phyloP scores from a whole-genome alignment of 805 yeast genomes.

The Kluyveromyces siamensis region DNA sequence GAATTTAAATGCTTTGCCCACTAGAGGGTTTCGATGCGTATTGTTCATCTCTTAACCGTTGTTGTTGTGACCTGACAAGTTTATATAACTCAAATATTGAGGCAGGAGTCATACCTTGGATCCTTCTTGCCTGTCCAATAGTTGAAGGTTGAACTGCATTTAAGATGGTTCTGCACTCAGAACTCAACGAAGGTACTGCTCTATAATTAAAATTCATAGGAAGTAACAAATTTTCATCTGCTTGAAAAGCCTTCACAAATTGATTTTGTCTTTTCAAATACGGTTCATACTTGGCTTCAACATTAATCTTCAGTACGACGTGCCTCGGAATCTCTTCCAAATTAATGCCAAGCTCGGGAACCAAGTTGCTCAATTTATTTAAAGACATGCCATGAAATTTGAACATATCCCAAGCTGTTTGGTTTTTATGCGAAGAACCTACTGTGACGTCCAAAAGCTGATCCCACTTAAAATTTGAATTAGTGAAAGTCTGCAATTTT shows the following conservation, averaged over 20 bases:
- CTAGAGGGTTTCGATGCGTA: neutral
- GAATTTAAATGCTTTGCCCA: neutral
- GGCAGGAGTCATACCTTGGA: constrained; percentile 93
- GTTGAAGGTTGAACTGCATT: constrained; percentile 78
- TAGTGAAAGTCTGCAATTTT: constrained; percentile 35
- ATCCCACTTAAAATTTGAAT: constrained; percentile 60
- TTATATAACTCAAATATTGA: constrained; percentile 74
- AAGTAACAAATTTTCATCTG: constrained; percentile 70
- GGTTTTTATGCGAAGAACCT: constrained; percentile 44
- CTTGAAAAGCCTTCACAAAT: constrained; percentile 65
- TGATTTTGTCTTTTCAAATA: constrained; percentile 65
- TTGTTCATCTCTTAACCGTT: constrained; percentile 11
- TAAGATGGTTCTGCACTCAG: constrained; percentile 61
- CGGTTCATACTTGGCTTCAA: constrained; percentile 79
- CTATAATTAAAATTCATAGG: constrained; percentile 62
- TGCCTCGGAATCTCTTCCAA: constrained; percentile 32
- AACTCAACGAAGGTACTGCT: constrained; percentile 52
- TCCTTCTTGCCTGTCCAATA: constrained; percentile 89
- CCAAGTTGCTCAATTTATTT: constrained; percentile 19
- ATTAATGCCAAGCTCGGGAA: constrained; percentile 31
- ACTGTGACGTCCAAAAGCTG: constrained; percentile 37
- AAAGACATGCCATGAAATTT: constrained; percentile 40
- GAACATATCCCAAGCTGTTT: constrained; percentile 65
- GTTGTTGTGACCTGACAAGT: constrained; percentile 30
- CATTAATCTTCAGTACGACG: constrained; percentile 50